Percentiles rank a stretch among this genome's conserved stretches.
Conservation (phyloP, 768 basidiomycete genomes). For the Hygrophoropsis aurantiaca region DNA sequence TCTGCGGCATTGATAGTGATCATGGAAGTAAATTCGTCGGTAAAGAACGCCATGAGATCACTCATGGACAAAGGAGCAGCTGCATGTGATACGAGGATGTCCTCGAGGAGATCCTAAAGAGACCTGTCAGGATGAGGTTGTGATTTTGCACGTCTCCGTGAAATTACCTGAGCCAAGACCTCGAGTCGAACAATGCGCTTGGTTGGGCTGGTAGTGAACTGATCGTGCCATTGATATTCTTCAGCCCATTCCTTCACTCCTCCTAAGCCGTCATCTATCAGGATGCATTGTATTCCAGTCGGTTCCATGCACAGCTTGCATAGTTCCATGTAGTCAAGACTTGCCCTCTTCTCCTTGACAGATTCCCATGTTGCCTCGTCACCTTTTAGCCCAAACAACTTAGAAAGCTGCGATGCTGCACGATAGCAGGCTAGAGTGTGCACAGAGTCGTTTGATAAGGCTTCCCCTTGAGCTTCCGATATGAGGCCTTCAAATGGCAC, state of each 20-base stretch:
- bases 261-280: conserved; percentile 74
- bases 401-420: conserved; percentile 54
- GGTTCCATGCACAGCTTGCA: conserved; percentile 55
- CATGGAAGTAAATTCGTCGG: conserved; percentile 29
- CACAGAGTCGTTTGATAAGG: conserved; percentile 48
- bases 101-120: conserved; percentile 15
- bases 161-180: conserved; percentile 63
- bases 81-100: conserved; percentile 19
- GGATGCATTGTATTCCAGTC: conserved; percentile 62
- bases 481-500: conserved; percentile 64
- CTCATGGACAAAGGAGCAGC: conserved; percentile 3
- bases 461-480: conserved; percentile 60
- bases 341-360: conserved; percentile 47
- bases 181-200: conserved; percentile 72
- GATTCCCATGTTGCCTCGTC: conserved; percentile 53
- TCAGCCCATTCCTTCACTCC: conserved; percentile 46
- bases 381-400: conserved; percentile 44
- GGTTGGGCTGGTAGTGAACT: conserved; percentile 49
- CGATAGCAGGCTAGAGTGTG: conserved; percentile 60
- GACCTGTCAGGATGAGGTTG: conserved; percentile 5
- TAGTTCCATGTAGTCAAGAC: conserved; percentile 52
- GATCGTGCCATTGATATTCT: conserved; percentile 61
- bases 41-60: conserved; percentile 27
- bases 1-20: conserved; percentile 43
- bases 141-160: not conserved